Percentiles rank a stretch among this genome's conserved stretches.
Conservation (phyloP, 129 eudicot species). For the Chrysanthemum lavandulifolium region DNA sequence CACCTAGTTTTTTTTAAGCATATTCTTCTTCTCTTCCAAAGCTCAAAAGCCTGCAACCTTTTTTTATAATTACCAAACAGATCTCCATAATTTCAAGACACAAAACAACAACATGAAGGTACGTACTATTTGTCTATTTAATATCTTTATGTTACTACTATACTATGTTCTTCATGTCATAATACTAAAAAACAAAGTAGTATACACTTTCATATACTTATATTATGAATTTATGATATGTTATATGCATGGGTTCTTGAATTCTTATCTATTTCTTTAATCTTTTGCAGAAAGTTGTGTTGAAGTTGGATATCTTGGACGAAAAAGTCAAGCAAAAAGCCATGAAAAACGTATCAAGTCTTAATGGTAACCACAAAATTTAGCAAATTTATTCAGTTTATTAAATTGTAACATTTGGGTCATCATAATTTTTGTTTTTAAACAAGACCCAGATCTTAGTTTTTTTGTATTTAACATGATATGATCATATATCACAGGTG, state of each 20-base stretch:
- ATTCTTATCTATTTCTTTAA: not conserved
- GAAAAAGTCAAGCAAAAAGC: conserved; percentile 80
- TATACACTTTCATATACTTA: too few species aligned
- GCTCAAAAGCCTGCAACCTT: conserved; percentile 14
- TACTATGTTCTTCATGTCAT: not conserved
- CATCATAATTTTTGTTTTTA: not conserved
- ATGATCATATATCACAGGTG: conserved; percentile 40
- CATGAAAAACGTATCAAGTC: conserved; percentile 79
- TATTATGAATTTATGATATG: not conserved
- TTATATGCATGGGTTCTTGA: not conserved
- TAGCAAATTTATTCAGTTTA: too few species aligned
- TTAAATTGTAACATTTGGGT: not conserved
- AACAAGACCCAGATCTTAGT: conserved; percentile 26
- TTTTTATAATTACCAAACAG: conserved; percentile 22
- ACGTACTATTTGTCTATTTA: not conserved
- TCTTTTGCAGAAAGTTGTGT: conserved; percentile 67
- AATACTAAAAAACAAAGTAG: too few species aligned
- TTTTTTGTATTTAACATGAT: conserved; percentile 10
- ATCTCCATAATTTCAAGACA: conserved; percentile 26
- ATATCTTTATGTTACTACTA: not conserved
- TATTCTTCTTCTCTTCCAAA: conserved; percentile 24
- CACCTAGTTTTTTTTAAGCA: conserved; percentile 24
- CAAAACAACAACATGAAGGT: conserved; percentile 32
- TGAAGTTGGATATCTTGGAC: conserved; percentile 69
- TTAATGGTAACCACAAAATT: conserved; percentile 43